phyloP scores from a whole-genome alignment of 202 grass and related monocot species.

The Panicum virgatum region DNA sequence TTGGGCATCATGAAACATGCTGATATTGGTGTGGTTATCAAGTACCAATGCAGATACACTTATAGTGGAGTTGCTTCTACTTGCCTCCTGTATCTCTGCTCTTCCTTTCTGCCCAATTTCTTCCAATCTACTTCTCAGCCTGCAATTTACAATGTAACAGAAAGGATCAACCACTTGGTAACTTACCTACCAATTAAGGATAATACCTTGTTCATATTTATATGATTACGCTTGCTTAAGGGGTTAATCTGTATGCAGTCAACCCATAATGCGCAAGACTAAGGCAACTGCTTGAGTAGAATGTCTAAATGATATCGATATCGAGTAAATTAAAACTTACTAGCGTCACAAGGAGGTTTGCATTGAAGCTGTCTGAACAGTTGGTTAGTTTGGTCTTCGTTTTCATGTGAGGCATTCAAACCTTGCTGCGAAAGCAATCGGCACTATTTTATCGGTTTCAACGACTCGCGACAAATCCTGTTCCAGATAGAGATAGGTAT shows the following conservation, averaged over 20 bases:
- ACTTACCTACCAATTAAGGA: conserved; percentile 4
- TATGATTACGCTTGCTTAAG: not conserved
- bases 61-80: conserved; percentile 21
- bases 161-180: not conserved
- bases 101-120: conserved; percentile 11
- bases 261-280: conserved; percentile 33
- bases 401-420: conserved; percentile 46
- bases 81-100: not conserved
- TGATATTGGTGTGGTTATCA: not conserved
- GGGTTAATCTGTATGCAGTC: conserved; percentile 32
- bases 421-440: conserved; percentile 52
- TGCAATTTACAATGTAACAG: not conserved
- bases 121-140: conserved; percentile 4
- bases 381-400: conserved; percentile 26
- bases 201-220: not conserved
- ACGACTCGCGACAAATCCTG: conserved; percentile 45
- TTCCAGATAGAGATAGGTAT: conserved; percentile 28
- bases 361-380: conserved; percentile 32
- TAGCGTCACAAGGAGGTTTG: conserved; percentile 41
- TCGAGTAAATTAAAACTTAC: conserved; percentile 27
- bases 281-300: conserved; percentile 18
- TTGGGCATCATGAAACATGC: conserved; percentile 29
- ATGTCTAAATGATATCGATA: not conserved
- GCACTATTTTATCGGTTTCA: conserved; percentile 24
- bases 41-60: not conserved